Evolutionary conservation across 2,329 filamentous ascomycete species (phyloP), one percentile per base, ranked within the genome.

Genomic region (Trichoderma simmonsii): DNA sequence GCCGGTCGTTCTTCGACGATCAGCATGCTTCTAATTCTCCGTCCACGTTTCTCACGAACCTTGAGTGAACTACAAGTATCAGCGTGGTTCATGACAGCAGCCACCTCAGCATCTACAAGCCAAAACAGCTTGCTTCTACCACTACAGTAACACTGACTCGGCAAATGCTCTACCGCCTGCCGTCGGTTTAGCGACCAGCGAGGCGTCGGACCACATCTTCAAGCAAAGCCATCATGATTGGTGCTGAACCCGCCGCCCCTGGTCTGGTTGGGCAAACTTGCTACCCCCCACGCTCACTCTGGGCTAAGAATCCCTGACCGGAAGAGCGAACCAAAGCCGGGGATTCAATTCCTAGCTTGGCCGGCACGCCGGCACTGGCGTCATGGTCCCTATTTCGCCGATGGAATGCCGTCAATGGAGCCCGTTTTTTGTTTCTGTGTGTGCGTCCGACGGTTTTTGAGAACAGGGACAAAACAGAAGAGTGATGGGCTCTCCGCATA

Each of bases 371-470:
- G 67, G 67, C 57, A 70, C 67, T 62, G 57, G 67, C 57, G 67
- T 70, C 67, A 70, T 70, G 21, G 56, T 48, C 9, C 18, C 30
- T 59, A 70, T 62, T 70, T 70, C 67, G 67, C 67, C 67, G 67
- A 70, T 62, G 57, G 67, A 62, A 70, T 62, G 67, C 67, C 67
- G 67, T 57, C 4, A 36, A 67, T 67, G 64, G 64, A 65, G 65
- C 43, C n/a, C 43, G 43, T 43, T 43, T 39, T 39, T 43, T 43
- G 39, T 51, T 21, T 21, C n/a, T 51, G 43, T 51, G 43, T 51
- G n/a, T 51, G 39, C 15, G 21, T 39, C 34, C n/a, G 48, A 43
- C 28, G 14, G 36, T 26, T 51, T 51, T 70, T 48, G n/a, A 62
- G 57, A 62, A n/a, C 30, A 39, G 28, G 15, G 30, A 30, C 51